Base-by-base conservation (phyloP, 1,284 basidiomycete genomes). In the Mycena citricolor region DNA sequence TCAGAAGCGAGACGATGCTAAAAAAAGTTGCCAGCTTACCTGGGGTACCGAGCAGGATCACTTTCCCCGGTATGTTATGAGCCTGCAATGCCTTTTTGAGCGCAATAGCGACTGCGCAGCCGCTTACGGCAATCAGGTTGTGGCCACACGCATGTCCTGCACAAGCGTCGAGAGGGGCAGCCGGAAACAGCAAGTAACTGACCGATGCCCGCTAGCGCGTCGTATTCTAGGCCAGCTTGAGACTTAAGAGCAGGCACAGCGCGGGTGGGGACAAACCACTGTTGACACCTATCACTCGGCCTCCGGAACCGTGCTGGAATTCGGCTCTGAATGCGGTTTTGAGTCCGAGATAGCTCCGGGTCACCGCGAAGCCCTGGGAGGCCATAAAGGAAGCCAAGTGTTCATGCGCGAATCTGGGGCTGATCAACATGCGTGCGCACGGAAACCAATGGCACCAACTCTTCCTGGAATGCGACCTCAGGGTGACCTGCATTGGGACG, bases 21-120 rank as follows among this genome's bases (percentile, higher is more conserved):
- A 19, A 20, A 8, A 22, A 17, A 33, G 16, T 21, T 11, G 8
- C 10, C 21, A 26, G 26, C 59, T 47, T 64, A 85, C 85, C 85
- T 45, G 92, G 91, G 4, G 92, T 94, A 19, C 92, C 91, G 4
- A 94, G 70, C 22, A 94, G 72, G 33, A 92, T 68, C 12, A 94
- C 71, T 42, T 74, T 86, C 2, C 90, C 92, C 2, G 81, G 57
- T 28, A 89, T 71, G 54, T 81, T 64, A 55, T 83, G 77, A 45
- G 77, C 70, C 59, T 79, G 65, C 56, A 93, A 63, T 5, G 83
- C 83, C 22, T 74, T 71, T 57, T 83, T 86, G 40, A 89, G 68
- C 5, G 81, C 84, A 39, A 90, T 63, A 7, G 90, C 83, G 12
- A 87, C 77, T 10, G 83, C 90, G 17, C 90, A 79, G 20, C 90